Evolutionary conservation across 2,329 filamentous ascomycete genomes (phyloP).

Genomic region (Phialophora chinensis): DNA sequence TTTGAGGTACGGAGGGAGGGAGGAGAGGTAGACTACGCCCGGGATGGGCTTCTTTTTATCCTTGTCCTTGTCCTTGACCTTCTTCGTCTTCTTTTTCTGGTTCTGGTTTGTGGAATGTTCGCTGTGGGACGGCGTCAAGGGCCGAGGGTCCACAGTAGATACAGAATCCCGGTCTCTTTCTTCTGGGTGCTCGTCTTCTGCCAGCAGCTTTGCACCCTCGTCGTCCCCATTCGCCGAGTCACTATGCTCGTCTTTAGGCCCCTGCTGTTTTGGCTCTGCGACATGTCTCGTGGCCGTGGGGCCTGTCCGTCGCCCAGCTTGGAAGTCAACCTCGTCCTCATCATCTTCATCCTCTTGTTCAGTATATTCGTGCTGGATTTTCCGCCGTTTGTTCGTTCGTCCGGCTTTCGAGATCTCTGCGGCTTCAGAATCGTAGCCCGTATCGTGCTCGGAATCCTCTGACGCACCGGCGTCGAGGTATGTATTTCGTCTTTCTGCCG

Average conservation of each 20-base stretch:
- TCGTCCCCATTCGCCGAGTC: not conserved
- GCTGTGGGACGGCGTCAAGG: conserved; percentile 38
- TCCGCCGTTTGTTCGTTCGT: conserved; percentile 35
- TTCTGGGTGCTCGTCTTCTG: not conserved
- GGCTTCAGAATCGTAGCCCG: conserved; percentile 54
- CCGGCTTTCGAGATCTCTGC: conserved; percentile 48
- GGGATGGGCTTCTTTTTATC: conserved; percentile 37
- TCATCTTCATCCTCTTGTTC: conserved; percentile 43
- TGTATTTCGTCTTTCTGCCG: conserved; percentile 23
- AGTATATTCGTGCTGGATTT: conserved; percentile 35
- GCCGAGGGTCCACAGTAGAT: not conserved
- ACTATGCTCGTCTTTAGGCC: not conserved
- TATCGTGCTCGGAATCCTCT: conserved; percentile 49
- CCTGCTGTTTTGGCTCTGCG: not conserved
- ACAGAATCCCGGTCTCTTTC: not conserved
- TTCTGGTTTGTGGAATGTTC: conserved; percentile 64
- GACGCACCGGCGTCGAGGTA: conserved; percentile 43
- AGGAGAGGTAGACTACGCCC: conserved; percentile 54
- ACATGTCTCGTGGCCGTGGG: not conserved
- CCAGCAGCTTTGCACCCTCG: not conserved
- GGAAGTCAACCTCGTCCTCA: not conserved
- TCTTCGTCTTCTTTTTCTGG: conserved; percentile 50
- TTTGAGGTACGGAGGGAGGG: conserved; percentile 55
- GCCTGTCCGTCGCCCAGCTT: conserved; percentile 44
- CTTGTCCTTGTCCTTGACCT: conserved; percentile 2